Conservation (phyloP, 2,329 filamentous ascomycete genomes). For the Ascochyta viciae-villosae region DNA sequence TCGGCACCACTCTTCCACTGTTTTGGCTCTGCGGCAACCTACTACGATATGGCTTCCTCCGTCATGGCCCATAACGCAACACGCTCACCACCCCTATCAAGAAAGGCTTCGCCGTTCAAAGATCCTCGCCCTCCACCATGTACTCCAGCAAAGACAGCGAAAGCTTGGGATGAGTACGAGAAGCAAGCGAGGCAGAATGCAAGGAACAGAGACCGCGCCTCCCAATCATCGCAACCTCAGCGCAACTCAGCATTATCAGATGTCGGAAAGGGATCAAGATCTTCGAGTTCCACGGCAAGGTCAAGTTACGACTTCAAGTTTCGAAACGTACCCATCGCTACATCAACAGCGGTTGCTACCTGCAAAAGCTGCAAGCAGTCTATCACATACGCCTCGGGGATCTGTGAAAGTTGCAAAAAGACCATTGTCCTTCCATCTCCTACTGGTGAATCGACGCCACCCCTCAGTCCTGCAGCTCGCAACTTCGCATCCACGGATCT, state of each 20-base stretch:
- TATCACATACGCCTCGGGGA: constrained; percentile 35
- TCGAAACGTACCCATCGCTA: constrained; percentile 14
- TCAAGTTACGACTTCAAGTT: constrained; percentile 40
- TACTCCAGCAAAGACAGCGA: constrained; percentile 38
- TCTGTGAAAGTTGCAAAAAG: constrained; percentile 43
- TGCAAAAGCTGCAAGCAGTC: constrained; percentile 42
- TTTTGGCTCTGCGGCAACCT: constrained; percentile 13
- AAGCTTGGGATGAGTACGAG: constrained; percentile 48
- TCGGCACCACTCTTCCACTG: constrained; percentile 16
- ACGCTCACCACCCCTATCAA: constrained; percentile 31
- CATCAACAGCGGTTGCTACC: constrained; percentile 32
- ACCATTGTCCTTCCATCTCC: constrained; percentile 31
- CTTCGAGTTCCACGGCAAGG: constrained; percentile 20
- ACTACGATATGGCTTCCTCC: constrained; percentile 21
- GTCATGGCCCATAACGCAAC: constrained; percentile 29
- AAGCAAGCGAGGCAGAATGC: constrained; percentile 41
- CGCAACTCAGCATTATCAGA: constrained; percentile 30
- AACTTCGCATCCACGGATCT: constrained; percentile 36
- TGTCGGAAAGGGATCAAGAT: constrained; percentile 20
- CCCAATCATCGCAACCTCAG: constrained; percentile 22
- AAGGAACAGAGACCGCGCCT: constrained; percentile 34
- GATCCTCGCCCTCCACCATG: constrained; percentile 36
- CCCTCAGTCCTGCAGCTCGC: constrained; percentile 30
- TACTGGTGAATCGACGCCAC: constrained; percentile 36
- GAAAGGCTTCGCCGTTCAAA: constrained; percentile 37